Evolutionary conservation across 83 land plant genomes (phyloP).

Genomic region (Isoetes engelmannii): DNA sequence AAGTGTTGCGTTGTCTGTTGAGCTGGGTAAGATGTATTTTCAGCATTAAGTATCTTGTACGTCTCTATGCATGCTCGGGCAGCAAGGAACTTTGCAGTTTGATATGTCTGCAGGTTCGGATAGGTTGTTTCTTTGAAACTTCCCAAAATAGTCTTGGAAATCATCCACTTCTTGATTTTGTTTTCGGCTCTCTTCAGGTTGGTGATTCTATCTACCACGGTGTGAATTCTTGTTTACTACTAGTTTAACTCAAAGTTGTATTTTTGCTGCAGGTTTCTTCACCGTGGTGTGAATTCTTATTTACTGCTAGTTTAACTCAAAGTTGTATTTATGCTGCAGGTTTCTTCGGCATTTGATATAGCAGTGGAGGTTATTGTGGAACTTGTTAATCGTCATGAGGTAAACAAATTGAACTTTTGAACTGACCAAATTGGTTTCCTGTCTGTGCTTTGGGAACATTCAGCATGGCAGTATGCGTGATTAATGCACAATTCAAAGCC

Average conservation of each 20-base stretch:
- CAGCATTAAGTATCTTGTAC: not conserved
- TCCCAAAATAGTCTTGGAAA: conserved; percentile 45
- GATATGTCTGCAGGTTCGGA: conserved; percentile 78
- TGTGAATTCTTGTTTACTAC: not conserved
- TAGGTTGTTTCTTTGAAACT: conserved; percentile 87
- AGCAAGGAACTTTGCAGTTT: too few species aligned
- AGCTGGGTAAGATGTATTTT: conserved; percentile 70
- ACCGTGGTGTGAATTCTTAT: not conserved
- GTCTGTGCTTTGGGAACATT: too few species aligned
- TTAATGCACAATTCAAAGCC: not conserved
- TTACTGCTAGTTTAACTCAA: not conserved
- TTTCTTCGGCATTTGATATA: conserved; percentile 66
- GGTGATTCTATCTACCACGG: not conserved
- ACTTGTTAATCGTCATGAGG: conserved; percentile 87
- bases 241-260: too few species aligned
- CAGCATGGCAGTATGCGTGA: too few species aligned
- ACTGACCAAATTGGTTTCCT: too few species aligned
- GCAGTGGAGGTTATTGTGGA: conserved; percentile 89
- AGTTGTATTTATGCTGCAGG: conserved; percentile 33
- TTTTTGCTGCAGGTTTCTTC: too few species aligned
- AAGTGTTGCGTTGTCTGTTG: conserved; percentile 76
- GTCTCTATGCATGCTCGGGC: too few species aligned
- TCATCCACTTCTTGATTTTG: conserved; percentile 84
- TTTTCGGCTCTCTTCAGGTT: conserved; percentile 78
- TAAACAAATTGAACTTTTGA: conserved; percentile 18